phyloP scores from a whole-genome alignment of 108 stramenopile species.

The Licmophora abbreviata region DNA sequence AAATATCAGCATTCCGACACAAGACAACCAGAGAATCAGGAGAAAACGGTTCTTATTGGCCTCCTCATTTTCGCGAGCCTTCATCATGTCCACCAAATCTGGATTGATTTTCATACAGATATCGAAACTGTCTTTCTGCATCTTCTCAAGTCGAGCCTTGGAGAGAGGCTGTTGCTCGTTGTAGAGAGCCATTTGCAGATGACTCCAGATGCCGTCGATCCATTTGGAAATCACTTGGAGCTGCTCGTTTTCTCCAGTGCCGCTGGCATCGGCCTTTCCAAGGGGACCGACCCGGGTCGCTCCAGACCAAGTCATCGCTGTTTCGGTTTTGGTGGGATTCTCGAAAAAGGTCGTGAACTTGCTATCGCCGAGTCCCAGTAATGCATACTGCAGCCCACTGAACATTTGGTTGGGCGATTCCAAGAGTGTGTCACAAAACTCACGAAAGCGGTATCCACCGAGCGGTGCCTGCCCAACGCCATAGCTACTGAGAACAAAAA shows the following conservation, averaged over 20 bases:
- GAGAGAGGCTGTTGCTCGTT: not conserved
- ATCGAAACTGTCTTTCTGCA: slow-evolving; percentile 11
- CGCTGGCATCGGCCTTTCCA: slow-evolving; percentile 74
- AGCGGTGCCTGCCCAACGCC: slow-evolving; percentile 81
- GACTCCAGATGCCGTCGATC: slow-evolving; percentile 16
- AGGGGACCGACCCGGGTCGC: slow-evolving; percentile 48
- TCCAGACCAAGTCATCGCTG: slow-evolving; percentile 46
- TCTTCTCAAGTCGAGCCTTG: slow-evolving; percentile 7
- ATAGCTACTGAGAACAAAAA: slow-evolving; percentile 67
- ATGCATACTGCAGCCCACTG: slow-evolving; percentile 33
- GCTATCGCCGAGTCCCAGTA: slow-evolving; percentile 52
- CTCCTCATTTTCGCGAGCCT: too few species aligned
- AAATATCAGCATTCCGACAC: too few species aligned
- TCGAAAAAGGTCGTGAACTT: slow-evolving; percentile 42
- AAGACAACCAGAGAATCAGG: too few species aligned
- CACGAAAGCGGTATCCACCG: slow-evolving; percentile 66
- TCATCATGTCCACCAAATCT: too few species aligned
- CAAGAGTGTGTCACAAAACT: slow-evolving; percentile 49
- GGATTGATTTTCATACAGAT: slow-evolving; percentile 16
- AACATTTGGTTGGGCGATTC: slow-evolving; percentile 13
- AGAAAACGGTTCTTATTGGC: too few species aligned
- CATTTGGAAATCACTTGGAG: slow-evolving; percentile 41
- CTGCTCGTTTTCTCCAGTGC: slow-evolving; percentile 46
- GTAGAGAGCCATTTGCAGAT: slow-evolving; percentile 8
- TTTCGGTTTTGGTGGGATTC: slow-evolving; percentile 60